Evolutionary conservation across 306 rosid genomes (phyloP), one percentile per base, ranked within the genome.

Genomic region (Cicer pinnatifidum): DNA sequence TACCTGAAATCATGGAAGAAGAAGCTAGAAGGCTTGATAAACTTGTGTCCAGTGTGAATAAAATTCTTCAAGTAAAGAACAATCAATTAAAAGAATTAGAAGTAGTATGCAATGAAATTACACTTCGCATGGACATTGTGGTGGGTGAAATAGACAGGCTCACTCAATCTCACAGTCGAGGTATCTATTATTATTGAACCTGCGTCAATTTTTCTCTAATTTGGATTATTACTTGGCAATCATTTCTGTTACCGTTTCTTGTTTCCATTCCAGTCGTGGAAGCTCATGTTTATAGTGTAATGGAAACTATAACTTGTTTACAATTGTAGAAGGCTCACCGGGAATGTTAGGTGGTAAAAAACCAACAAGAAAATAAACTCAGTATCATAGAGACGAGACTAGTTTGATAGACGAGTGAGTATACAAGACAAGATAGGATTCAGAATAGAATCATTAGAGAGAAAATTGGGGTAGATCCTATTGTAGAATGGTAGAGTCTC

Each of bases 1-100:
- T 91, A 73, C 57, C 92, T 73, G 92, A 91, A 73, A 82, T 85
- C 69, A 88, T 88, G 87, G 88, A 88, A 80, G 97, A 88, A 81
- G 98, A 91, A 82, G 90, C 91, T 44, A 70, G 87, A 76, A 88
- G 75, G 74, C 96, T 84, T 74, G 89, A 83, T 67, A 89, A 73
- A 60, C 89, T 93, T 20, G 86, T 89, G 50, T 84, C 86, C 57
- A 88, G 83, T 65, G 86, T 93, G 77, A 88, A 82, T n/a, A 86
- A 80, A 68, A 84, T 80, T 56, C 85, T 91, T 51, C 89, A 88
- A 85, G 79, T 54, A 68, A 91, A 88, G 85, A 89, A 80, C 84
- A 84, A 81, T 62, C 82, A 80, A 53, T 12, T 89, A 78, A 82
- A 74, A 72, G 97, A 91, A 82, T 83, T 93, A 75, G 90, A 86